Conservation (phyloP, 164 flowering plant species). For the Nymphaea thermarum region DNA sequence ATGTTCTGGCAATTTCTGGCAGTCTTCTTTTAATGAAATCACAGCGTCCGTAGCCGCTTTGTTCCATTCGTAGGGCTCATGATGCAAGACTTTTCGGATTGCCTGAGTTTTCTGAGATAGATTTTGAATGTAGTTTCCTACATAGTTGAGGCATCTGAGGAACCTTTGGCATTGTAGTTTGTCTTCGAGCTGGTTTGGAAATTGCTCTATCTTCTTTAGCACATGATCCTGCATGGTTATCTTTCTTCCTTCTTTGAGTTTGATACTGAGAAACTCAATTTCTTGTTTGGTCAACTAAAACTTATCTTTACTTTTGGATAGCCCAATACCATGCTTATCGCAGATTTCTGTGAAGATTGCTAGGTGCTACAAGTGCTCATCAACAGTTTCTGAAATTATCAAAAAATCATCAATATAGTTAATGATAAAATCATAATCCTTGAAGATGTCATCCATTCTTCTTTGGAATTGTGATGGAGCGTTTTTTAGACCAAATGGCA, state of each 20-base stretch:
- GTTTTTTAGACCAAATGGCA: no score
- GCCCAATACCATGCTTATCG: not conserved
- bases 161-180: not conserved
- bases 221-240: not conserved
- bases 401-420: slow-evolving; percentile 1
- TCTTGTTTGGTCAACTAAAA: not conserved
- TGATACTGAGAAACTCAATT: not conserved
- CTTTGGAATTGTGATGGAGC: no score
- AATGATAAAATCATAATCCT: not conserved
- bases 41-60: not conserved
- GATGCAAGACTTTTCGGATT: not conserved
- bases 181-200: not conserved
- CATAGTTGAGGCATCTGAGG: not conserved
- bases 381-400: not conserved
- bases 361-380: not conserved
- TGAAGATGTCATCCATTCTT: not conserved
- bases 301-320: not conserved
- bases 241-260: no score
- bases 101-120: not conserved
- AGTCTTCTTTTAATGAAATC: not conserved
- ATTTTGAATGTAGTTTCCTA: not conserved
- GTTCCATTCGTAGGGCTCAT: not conserved
- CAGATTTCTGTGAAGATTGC: not conserved
- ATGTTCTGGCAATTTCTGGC: not conserved
- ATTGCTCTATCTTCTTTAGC: not conserved